Conservation (phyloP, 176 grass and related monocot species). For the Melocanna baccifera region DNA sequence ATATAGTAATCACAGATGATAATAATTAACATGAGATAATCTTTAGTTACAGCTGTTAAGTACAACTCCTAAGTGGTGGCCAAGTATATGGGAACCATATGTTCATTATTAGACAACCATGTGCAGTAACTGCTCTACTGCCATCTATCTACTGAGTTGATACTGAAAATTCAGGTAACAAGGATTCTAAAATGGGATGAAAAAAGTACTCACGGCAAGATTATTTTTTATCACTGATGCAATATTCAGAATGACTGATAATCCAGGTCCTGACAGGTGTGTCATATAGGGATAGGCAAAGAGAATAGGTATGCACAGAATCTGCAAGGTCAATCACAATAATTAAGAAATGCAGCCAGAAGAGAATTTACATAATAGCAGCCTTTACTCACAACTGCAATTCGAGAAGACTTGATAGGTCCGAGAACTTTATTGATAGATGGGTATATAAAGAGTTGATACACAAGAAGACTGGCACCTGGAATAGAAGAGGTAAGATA, state of each 20-base stretch:
- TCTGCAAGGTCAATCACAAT: slow-evolving; percentile 27
- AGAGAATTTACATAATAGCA: slow-evolving; percentile 28
- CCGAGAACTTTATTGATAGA: slow-evolving; percentile 52
- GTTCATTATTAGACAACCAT: not conserved
- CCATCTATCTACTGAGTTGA: not conserved
- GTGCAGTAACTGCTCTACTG: not conserved
- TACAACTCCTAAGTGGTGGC: not conserved
- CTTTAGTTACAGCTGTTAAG: not conserved
- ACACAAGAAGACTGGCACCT: slow-evolving; percentile 67
- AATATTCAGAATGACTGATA: slow-evolving; percentile 46
- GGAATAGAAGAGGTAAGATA: slow-evolving; percentile 24
- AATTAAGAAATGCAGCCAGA: slow-evolving; percentile 11
- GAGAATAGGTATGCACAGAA: slow-evolving; percentile 54
- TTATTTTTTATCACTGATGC: slow-evolving; percentile 53
- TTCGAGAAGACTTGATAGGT: slow-evolving; percentile 48
- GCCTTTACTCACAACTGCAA: slow-evolving; percentile 53
- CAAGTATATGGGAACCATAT: not conserved
- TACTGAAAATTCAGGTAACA: not conserved
- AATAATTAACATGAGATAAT: not conserved
- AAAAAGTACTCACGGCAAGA: slow-evolving; percentile 44
- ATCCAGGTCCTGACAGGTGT: slow-evolving; percentile 48
- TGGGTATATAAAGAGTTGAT: slow-evolving; percentile 65
- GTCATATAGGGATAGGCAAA: slow-evolving; percentile 67
- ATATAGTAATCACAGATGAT: not conserved
- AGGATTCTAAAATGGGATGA: not conserved